Evolutionary conservation across 495 filamentous ascomycete species (phyloP), one percentile per base, ranked within the genome.

Genomic region (Penicillium antarcticum): DNA sequence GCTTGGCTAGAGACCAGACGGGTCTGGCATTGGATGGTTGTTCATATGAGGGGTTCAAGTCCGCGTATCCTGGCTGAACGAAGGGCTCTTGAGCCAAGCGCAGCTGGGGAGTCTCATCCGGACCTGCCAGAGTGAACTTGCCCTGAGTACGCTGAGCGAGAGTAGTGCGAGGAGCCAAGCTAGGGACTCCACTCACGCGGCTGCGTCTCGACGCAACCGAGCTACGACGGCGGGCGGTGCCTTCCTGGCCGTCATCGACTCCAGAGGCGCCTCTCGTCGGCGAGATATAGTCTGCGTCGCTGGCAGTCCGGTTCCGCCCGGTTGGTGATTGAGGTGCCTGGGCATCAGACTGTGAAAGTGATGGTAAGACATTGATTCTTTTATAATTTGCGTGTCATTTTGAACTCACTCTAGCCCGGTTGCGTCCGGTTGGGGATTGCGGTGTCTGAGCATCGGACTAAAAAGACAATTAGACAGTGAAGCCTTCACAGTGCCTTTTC

Each of bases 1-100:
- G 75, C 52, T 74, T 75, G 3, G 75, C 73, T 38, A 80, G 52
- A 61, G 70, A 70, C 66, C 71, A 82, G 13, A 80, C 65, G 0
- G 78, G 78, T 53, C 71, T 74, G 8, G 61, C 55, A 26, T 72
- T 72, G 23, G 55, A 51, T 0, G 66, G 42, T 26, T 74, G 68
- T 13, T 74, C 71, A 50, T 80, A 75, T 21, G 62, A 64, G 1
- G 76, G 75, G 47, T 81, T 79, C 4, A 69, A 53, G 13, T 78
- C 65, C 5, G 60, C 53, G 45, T 80, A 80, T 0, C 63, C 70
- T 0, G 73, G 72, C 14, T 74, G 67, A 13, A 75, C 69, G 29
- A 73, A 75, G 0, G 71, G 70, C 52, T 75, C 65, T 18, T 75
- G 68, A 5, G 70, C 57, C 35, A 60, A 47, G 0, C 59, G 62